Conservation (phyloP, 106 monocot species). For the Dendrobium catenatum region DNA sequence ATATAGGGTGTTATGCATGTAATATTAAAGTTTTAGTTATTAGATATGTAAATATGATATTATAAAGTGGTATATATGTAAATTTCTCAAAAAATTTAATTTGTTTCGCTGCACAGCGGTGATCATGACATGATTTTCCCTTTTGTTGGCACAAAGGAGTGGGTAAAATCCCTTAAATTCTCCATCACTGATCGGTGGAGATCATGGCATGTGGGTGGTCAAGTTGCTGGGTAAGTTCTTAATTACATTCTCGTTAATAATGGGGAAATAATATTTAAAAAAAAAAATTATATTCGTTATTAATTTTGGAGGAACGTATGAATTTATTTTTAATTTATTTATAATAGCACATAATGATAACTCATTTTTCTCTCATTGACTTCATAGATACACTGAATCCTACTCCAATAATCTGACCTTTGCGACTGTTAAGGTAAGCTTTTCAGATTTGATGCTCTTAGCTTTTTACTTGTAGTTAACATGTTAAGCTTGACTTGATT, state of each 20-base stretch:
- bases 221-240: constrained; percentile 28
- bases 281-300: too few species aligned
- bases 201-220: constrained; percentile 35
- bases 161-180: constrained; percentile 47
- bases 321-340: neutral
- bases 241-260: neutral
- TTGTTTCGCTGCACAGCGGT: too few species aligned
- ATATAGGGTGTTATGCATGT: too few species aligned
- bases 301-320: neutral
- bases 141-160: constrained; percentile 36
- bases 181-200: constrained; percentile 33
- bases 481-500: neutral
- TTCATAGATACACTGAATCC: neutral
- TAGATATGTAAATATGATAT: too few species aligned
- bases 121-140: constrained; percentile 31
- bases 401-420: constrained; percentile 3
- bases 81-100: too few species aligned
- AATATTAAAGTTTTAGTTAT: too few species aligned
- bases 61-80: too few species aligned
- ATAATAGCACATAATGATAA: neutral
- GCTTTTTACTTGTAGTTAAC: too few species aligned
- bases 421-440: constrained; percentile 4
- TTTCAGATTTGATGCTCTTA: too few species aligned
- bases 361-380: too few species aligned
- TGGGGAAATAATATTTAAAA: too few species aligned